These are phyloP conservation scores for Diaporthe citrichinensis DNA, from an alignment of 2,329 filamentous ascomycete species.

Conservation along the genomic window DNA sequence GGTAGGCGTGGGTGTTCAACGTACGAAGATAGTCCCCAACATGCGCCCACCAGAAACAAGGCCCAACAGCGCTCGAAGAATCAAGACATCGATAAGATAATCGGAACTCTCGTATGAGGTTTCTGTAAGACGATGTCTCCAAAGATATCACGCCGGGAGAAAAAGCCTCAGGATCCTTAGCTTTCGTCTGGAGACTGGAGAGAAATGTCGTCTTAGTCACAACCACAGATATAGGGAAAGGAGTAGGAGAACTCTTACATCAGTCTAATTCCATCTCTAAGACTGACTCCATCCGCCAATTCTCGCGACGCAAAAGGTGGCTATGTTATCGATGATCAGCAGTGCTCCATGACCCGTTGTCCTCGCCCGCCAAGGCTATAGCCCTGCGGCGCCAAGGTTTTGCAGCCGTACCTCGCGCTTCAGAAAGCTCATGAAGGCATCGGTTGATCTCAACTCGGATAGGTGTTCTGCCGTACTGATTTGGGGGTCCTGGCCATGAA, in stretches of 20 bases:
- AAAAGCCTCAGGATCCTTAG: conserved; percentile 48
- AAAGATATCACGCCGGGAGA: conserved; percentile 47
- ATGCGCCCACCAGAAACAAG: conserved; percentile 53
- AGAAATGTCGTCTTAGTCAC: background rate
- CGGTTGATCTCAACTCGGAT: background rate
- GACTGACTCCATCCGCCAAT: background rate
- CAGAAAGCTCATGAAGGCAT: conserved; percentile 11
- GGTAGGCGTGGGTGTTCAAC: background rate
- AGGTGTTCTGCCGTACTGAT: background rate
- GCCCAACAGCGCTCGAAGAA: conserved; percentile 50
- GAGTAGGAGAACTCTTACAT: conserved; percentile 31
- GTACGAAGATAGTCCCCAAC: conserved; percentile 49
- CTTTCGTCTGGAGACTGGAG: conserved; percentile 45
- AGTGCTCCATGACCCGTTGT: background rate
- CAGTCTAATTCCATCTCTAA: conserved; percentile 39
- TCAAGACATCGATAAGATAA: conserved; percentile 50
- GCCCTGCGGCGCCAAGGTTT: no score
- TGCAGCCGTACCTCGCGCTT: background rate
- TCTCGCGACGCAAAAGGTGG: conserved; percentile 2
- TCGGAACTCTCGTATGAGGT: conserved; percentile 48
- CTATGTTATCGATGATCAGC: background rate
- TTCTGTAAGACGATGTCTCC: conserved; percentile 43
- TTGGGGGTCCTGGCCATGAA: background rate
- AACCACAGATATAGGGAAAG: background rate
- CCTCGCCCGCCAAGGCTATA: background rate